phyloP scores from a whole-genome alignment of 2,329 filamentous ascomycete species.

The Talaromyces rugulosus region DNA sequence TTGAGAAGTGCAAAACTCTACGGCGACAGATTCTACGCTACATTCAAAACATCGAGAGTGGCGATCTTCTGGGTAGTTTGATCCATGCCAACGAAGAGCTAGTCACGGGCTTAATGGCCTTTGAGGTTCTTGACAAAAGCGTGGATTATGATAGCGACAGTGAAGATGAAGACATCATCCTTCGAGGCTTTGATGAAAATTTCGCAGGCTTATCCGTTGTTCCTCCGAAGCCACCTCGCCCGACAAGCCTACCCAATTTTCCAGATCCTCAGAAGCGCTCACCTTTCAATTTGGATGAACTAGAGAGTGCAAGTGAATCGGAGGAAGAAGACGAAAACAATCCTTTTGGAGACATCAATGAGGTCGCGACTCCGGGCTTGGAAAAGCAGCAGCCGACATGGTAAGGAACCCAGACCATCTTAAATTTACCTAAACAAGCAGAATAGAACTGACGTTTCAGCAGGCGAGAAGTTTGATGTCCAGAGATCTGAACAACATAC shows the following conservation, averaged over 20 bases:
- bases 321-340: conserved; percentile 67
- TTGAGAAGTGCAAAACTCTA: conserved; percentile 81
- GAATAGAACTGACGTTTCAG: conserved; percentile 1
- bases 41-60: conserved; percentile 84
- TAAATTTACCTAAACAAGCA: background rate
- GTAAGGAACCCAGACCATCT: conserved; percentile 20
- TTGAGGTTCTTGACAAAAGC: conserved; percentile 77
- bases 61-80: conserved; percentile 86
- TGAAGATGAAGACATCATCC: conserved; percentile 50
- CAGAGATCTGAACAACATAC: background rate
- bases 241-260: conserved; percentile 49
- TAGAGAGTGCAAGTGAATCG: conserved; percentile 16
- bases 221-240: conserved; percentile 38
- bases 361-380: conserved; percentile 35
- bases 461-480: conserved; percentile 9
- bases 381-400: conserved; percentile 31
- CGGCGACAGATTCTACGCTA: conserved; percentile 83
- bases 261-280: conserved; percentile 15
- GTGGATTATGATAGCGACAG: conserved; percentile 61
- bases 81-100: conserved; percentile 94
- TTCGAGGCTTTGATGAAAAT: conserved; percentile 23
- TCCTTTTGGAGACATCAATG: conserved; percentile 81
- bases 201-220: conserved; percentile 34
- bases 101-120: conserved; percentile 89
- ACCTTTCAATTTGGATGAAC: conserved; percentile 52